Percentiles rank a stretch among this genome's conserved stretches.
Conservation (phyloP, 2,329 filamentous ascomycete species). For the Taxawa tesnikishii region DNA sequence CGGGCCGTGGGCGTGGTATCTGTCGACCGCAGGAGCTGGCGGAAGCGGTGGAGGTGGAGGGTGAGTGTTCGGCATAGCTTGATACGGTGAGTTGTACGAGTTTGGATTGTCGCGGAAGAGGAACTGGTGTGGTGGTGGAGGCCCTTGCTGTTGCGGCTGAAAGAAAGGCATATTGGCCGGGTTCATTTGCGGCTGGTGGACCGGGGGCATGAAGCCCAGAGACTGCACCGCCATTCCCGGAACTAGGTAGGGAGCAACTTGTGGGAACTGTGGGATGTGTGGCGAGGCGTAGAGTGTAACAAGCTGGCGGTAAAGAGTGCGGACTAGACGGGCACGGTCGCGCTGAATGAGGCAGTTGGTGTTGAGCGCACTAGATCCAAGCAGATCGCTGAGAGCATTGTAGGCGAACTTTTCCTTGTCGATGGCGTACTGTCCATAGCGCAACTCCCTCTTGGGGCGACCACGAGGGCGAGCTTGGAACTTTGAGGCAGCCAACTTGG, state of each 20-base stretch:
- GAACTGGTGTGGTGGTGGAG: constrained; percentile 3
- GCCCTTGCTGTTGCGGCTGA: neutral
- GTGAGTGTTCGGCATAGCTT: neutral
- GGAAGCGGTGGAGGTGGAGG: neutral
- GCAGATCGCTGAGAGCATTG: constrained; percentile 3
- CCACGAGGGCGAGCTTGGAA: neutral
- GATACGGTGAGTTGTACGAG: neutral
- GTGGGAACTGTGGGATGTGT: neutral
- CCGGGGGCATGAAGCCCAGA: constrained; percentile 1
- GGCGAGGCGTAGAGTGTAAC: neutral
- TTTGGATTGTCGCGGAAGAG: constrained; percentile 2
- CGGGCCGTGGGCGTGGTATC: no score
- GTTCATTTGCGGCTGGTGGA: constrained; percentile 8
- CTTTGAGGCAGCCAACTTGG: neutral
- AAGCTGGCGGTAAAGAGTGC: constrained; percentile 6
- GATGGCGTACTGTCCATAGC: neutral
- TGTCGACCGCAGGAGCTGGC: no score
- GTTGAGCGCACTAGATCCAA: constrained; percentile 6
- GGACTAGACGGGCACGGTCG: constrained; percentile 5
- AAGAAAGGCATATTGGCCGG: constrained; percentile 6
- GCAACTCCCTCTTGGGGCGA: neutral
- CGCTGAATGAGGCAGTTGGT: constrained; percentile 6
- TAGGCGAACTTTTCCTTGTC: constrained; percentile 4
- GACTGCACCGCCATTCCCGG: neutral
- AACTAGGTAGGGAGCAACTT: constrained; percentile 1